A percentile compares a stretch with the other conserved stretches of the same genome.
These are phyloP conservation scores for Penicillium waksmanii DNA, from an alignment of 495 filamentous ascomycete genomes.

Conservation along the genomic window DNA sequence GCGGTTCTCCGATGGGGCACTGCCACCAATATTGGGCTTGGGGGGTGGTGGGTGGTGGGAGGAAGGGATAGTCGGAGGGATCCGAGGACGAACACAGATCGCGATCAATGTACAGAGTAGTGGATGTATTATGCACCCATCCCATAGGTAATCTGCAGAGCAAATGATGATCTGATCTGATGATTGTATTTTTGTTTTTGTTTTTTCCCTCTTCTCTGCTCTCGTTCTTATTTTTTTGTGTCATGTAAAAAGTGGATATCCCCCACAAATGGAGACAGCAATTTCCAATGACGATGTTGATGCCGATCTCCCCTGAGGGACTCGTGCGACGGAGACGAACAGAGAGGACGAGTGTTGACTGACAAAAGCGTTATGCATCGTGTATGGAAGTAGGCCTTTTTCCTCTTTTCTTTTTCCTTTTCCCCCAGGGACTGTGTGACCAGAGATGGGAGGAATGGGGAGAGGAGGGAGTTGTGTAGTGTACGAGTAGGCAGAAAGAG, in stretches of 20 bases:
- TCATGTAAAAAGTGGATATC: slow-evolving; percentile 5
- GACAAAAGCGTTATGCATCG: neutral
- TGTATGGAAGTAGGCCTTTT: neutral
- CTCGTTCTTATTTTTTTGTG: neutral
- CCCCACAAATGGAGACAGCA: slow-evolving; percentile 7
- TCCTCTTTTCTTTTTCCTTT: too few species aligned
- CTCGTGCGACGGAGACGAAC: neutral
- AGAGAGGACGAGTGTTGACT: neutral
- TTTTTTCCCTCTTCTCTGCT: neutral
- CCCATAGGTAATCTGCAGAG: too few species aligned
- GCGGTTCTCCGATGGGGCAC: neutral
- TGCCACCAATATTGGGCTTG: too few species aligned
- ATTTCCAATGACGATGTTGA: slow-evolving; percentile 10
- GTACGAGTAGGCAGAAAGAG: neutral
- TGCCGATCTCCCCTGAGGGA: slow-evolving; percentile 8
- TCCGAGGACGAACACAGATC: neutral
- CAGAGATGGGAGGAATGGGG: neutral
- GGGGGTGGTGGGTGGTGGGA: too few species aligned
- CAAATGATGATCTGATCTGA: too few species aligned
- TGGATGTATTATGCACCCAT: too few species aligned
- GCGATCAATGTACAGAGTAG: too few species aligned
- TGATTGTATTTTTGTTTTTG: neutral
- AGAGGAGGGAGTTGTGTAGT: neutral
- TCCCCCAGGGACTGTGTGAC: neutral
- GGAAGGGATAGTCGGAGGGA: neutral